Evolutionary conservation across 495 filamentous ascomycete genomes (phyloP), one percentile per base, ranked within the genome.

Genomic region (Thermothielavioides terrestris): DNA sequence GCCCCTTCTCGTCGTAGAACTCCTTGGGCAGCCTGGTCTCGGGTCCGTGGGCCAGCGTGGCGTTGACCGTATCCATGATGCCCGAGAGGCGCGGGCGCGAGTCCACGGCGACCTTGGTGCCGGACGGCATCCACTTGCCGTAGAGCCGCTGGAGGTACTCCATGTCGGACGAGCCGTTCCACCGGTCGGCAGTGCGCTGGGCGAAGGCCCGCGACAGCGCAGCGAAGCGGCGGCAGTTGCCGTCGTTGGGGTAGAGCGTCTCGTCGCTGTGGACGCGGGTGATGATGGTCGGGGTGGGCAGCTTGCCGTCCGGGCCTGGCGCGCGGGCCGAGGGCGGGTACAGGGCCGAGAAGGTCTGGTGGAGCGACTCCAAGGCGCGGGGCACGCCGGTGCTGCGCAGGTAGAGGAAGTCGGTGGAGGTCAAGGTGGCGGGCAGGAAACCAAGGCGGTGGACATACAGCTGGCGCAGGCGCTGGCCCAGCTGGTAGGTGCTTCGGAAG

Each of bases 41-140:
- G 0, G 84, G 78, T 0, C 89, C 91, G 67, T 98, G 92, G 4
- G 89, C 91, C 12, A 85, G 72, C 1, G 86, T 92, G 20, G 86
- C 77, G 63, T 96, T 97, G 53, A 96, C 77, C 9, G 89, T 92
- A 60, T 98, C 92, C 82, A 89, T 89, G 48, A 98, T 85, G 25
- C 92, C 94, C 6, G 81, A 87, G 9, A 98, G 73, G 40, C 87
- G 75, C 0, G 92, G 92, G 50, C 86, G 83, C 2, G 80, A 80
- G 68, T 96, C 89, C 1, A 97, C 88, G 23, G 82, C 82, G 22
- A 97, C 83, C 25, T 72, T 73, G 26, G 74, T 77, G 14, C 65
- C 68, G n/a, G 77, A 70, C 0, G 86, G 88, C 84, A 95, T 92
- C 77, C 84, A 92, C 65, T 89, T 92, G 18, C 82, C 79, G 43